Conservation (phyloP, 345 rosid genomes). For the Carallia brachiata region DNA sequence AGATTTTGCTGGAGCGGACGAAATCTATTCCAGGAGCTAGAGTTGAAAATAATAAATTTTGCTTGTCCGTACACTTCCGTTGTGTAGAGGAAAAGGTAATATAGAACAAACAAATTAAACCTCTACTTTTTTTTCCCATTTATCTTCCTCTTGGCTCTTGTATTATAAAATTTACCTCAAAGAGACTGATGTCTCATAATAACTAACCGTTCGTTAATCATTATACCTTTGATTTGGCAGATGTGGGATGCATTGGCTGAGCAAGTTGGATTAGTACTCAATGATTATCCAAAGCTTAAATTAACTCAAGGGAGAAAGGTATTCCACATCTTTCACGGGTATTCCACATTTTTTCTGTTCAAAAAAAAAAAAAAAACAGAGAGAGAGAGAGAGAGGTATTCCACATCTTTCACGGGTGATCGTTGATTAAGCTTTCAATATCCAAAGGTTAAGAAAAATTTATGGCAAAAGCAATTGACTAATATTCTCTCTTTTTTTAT, state of each 20-base stretch:
- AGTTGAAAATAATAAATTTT: slow-evolving; percentile 90
- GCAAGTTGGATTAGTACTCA: slow-evolving; percentile 59
- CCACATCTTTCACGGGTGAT: background rate
- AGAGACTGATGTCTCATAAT: background rate
- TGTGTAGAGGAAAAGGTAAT: slow-evolving; percentile 77
- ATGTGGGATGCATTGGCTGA: slow-evolving; percentile 67
- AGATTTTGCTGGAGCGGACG: slow-evolving; percentile 56
- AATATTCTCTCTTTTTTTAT: background rate
- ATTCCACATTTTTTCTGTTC: too few relatives aligned
- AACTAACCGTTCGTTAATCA: background rate
- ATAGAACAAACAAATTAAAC: background rate
- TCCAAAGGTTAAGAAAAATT: too few relatives aligned
- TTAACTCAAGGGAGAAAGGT: slow-evolving; percentile 90
- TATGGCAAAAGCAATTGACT: too few relatives aligned
- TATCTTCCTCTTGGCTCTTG: background rate
- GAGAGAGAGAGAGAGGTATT: too few relatives aligned
- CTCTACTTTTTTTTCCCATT: background rate
- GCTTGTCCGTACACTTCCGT: slow-evolving; percentile 84
- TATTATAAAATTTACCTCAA: background rate
- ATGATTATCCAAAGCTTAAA: slow-evolving; percentile 60
- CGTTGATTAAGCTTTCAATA: background rate
- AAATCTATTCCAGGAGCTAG: slow-evolving; percentile 72
- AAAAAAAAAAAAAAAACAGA: too few relatives aligned
- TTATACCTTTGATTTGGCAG: slow-evolving; percentile 30
- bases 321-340: background rate